These are phyloP conservation scores for Hura crepitans DNA, from an alignment of 441 rosid genomes.

Conservation along the genomic window DNA sequence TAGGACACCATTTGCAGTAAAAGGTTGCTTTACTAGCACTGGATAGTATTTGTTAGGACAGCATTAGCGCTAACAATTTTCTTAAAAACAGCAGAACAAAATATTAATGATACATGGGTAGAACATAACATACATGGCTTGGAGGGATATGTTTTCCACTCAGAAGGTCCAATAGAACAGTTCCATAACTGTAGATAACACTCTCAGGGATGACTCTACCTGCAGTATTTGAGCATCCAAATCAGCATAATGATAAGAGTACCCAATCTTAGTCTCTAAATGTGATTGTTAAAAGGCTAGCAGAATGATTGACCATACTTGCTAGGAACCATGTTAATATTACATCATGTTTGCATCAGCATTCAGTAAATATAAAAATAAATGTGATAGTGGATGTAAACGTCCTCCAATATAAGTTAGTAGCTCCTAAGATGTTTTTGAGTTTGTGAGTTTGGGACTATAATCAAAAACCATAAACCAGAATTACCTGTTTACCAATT, in stretches of 20 bases:
- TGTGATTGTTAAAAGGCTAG: background rate
- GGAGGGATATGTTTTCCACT: conserved; percentile 56
- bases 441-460: no score
- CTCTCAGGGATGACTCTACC: conserved; percentile 78
- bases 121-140: conserved; percentile 40
- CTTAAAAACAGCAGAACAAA: background rate
- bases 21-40: background rate
- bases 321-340: background rate
- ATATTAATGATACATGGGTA: background rate
- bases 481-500: background rate
- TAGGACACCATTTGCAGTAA: background rate
- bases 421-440: background rate
- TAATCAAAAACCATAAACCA: background rate
- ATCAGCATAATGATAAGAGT: conserved; percentile 2
- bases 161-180: conserved; percentile 52
- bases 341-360: background rate
- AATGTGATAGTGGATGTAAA: background rate
- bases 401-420: background rate
- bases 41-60: no score
- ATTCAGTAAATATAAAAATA: background rate
- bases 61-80: background rate
- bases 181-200: conserved; percentile 74
- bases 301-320: conserved; percentile 1
- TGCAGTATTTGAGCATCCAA: conserved; percentile 32
- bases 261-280: conserved; percentile 7